These are phyloP conservation scores for Backusella westeae DNA, from an alignment of 192 early-diverging fungal genomes.

Conservation along the genomic window DNA sequence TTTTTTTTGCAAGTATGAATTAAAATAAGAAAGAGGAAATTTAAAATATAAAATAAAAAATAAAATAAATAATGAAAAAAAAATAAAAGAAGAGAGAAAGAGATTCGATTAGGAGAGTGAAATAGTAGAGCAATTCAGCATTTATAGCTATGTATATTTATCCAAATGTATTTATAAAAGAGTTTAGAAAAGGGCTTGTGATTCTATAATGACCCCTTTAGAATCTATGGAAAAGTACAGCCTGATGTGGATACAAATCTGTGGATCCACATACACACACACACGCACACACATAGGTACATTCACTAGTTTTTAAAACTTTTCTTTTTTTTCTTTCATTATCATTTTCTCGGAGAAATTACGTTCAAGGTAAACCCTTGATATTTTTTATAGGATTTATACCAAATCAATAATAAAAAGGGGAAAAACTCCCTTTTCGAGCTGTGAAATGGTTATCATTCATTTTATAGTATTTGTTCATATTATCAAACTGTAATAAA, in stretches of 20 bases:
- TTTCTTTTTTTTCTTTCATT: neutral
- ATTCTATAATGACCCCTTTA: conserved; percentile 6
- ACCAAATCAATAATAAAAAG: conserved; percentile 5
- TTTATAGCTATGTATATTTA: neutral
- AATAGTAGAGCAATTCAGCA: neutral
- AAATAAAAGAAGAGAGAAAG: neutral
- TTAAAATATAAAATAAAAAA: neutral
- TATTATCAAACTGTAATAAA: neutral
- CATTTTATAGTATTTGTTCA: neutral
- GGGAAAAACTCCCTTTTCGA: neutral
- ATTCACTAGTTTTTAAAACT: neutral
- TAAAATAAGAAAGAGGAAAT: neutral
- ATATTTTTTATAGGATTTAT: conserved; percentile 1
- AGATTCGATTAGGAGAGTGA: neutral
- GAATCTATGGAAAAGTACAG: conserved; percentile 2
- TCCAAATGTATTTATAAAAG: conserved; percentile 1
- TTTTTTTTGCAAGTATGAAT: neutral
- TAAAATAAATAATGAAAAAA: neutral
- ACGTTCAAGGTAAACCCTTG: neutral
- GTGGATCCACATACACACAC: neutral
- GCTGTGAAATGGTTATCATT: neutral
- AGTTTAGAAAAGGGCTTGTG: conserved; percentile 4
- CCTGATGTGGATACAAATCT: conserved; percentile 1
- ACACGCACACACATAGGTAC: neutral
- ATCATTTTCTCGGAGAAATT: conserved; percentile 8